These are phyloP conservation scores for Gnetum montanum DNA, from an alignment of 75 land plant genomes.

Conservation along the genomic window DNA sequence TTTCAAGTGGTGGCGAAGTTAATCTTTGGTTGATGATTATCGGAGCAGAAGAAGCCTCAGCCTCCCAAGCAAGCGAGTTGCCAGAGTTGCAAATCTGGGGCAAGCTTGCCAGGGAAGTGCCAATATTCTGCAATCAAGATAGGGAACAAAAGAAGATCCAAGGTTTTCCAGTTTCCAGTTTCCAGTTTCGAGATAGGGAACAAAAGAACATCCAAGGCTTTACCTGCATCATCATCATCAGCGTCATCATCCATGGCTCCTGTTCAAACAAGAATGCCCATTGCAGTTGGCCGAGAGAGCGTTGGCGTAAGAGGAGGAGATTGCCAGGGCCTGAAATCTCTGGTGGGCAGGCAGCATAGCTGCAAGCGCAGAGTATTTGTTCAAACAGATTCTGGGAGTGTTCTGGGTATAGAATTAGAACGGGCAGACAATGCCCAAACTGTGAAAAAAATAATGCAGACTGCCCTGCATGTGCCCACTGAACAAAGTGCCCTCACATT, in stretches of 20 bases:
- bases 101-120: slow-evolving; percentile 4
- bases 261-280: slow-evolving; percentile 22
- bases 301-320: slow-evolving; percentile 19
- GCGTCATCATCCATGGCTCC: slow-evolving; percentile 31
- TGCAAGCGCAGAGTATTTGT: slow-evolving; percentile 33
- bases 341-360: slow-evolving; percentile 1
- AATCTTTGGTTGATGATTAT: slow-evolving; percentile 7
- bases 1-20: too few relatives aligned
- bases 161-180: neutral
- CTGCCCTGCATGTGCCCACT: slow-evolving; percentile 26
- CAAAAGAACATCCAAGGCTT: too few relatives aligned
- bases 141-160: neutral
- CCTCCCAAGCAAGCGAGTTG: neutral
- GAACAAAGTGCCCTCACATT: slow-evolving; percentile 36
- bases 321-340: slow-evolving; percentile 2
- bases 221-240: neutral
- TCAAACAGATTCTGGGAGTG: slow-evolving; percentile 37
- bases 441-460: slow-evolving; percentile 35
- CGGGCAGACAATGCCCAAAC: slow-evolving; percentile 30
- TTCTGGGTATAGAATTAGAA: slow-evolving; percentile 38
- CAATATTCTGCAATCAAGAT: neutral
- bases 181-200: neutral
- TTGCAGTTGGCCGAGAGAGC: slow-evolving; percentile 19
- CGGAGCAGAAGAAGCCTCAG: neutral
- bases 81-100: neutral